These are phyloP conservation scores for Coniella vitis DNA, from an alignment of 2,329 filamentous ascomycete genomes.

Conservation along the genomic window DNA sequence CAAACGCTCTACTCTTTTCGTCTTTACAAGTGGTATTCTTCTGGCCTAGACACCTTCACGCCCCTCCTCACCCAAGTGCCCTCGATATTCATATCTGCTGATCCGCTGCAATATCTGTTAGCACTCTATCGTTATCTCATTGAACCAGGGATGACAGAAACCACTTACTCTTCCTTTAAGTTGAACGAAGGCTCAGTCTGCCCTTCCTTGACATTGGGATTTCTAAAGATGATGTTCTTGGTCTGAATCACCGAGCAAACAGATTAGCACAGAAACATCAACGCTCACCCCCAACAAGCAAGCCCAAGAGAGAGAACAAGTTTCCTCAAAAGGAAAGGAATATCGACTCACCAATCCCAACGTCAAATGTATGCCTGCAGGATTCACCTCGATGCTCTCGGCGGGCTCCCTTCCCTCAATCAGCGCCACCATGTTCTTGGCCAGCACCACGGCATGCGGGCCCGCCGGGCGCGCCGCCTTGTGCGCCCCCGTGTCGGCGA, in stretches of 20 bases:
- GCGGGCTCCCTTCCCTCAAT: constrained; percentile 28
- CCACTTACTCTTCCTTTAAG: constrained; percentile 26
- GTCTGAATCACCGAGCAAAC: too few species aligned
- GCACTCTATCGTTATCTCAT: too few species aligned
- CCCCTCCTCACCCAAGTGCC: constrained; percentile 24
- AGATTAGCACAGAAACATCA: too few species aligned
- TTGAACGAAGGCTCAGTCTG: constrained; percentile 23
- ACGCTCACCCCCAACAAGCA: not conserved
- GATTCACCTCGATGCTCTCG: constrained; percentile 25
- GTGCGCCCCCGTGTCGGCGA: constrained; percentile 36
- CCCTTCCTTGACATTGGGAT: constrained; percentile 23
- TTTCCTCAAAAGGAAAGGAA: not conserved
- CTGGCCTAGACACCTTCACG: constrained; percentile 20
- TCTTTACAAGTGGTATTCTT: constrained; percentile 25
- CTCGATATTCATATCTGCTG: constrained; percentile 26
- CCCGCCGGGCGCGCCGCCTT: constrained; percentile 39
- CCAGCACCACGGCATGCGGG: constrained; percentile 37
- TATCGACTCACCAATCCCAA: constrained; percentile 27
- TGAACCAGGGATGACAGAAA: too few species aligned
- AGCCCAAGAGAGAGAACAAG: too few species aligned
- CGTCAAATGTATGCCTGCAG: constrained; percentile 34
- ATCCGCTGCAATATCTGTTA: constrained; percentile 20
- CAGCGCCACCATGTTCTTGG: constrained; percentile 36
- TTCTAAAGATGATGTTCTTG: constrained; percentile 26
- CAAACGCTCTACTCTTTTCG: not conserved